Conservation (phyloP, 495 filamentous ascomycete species). For the Halenospora varia region DNA sequence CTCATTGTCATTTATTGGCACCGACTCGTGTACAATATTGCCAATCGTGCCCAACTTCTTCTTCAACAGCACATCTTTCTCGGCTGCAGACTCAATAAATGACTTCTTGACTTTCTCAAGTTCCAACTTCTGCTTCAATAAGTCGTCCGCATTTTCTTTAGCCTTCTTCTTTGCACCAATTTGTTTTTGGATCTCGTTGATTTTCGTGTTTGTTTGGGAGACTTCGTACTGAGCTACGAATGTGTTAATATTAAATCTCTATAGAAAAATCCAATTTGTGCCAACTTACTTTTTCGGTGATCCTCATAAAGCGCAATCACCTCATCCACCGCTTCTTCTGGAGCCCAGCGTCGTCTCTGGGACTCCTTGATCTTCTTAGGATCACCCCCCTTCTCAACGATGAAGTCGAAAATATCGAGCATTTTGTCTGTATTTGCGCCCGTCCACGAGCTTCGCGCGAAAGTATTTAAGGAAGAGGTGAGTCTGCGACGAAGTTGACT, state of each 20-base stretch:
- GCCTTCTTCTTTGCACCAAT: constrained; percentile 94
- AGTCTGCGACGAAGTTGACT: constrained; percentile 5
- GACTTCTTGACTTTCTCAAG: constrained; percentile 78
- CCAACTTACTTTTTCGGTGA: constrained; percentile 64
- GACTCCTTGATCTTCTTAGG: constrained; percentile 85
- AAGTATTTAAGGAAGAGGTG: background rate
- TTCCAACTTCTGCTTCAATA: constrained; percentile 69
- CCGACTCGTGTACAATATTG: constrained; percentile 89
- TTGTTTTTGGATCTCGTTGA: constrained; percentile 84
- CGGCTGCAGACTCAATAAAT: constrained; percentile 63
- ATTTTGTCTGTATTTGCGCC: constrained; percentile 9
- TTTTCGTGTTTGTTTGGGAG: constrained; percentile 71
- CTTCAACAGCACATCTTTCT: constrained; percentile 69
- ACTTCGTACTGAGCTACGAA: constrained; percentile 71
- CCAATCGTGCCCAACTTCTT: constrained; percentile 81
- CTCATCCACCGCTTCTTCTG: constrained; percentile 82
- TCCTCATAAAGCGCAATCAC: constrained; percentile 86
- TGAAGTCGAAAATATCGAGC: constrained; percentile 76
- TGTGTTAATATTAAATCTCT: background rate
- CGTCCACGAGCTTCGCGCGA: background rate
- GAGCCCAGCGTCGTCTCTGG: constrained; percentile 74
- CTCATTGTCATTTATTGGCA: constrained; percentile 89
- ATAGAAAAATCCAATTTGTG: background rate
- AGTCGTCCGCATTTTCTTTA: constrained; percentile 75
- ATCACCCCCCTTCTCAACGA: constrained; percentile 84